These are phyloP conservation scores for Eucalyptus cloeziana DNA, from an alignment of 345 rosid genomes.

Conservation along the genomic window DNA sequence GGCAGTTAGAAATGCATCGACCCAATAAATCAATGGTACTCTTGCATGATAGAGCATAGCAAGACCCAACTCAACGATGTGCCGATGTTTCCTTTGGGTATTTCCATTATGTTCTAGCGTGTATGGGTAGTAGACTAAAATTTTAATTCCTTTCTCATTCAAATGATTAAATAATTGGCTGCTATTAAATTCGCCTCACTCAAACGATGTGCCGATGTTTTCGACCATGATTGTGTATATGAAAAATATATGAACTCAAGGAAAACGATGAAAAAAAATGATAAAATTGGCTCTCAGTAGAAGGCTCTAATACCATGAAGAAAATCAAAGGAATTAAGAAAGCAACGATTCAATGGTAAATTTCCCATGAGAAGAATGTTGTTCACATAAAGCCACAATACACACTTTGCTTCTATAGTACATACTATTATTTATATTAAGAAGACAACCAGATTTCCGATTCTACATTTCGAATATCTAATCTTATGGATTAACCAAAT, in stretches of 20 bases:
- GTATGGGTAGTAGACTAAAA: not conserved
- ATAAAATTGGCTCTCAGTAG: not conserved
- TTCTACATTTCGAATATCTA: too few relatives aligned
- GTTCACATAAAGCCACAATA: not conserved
- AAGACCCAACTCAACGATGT: not conserved
- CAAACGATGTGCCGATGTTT: too few relatives aligned
- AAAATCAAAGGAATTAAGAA: not conserved
- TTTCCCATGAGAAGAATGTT: not conserved
- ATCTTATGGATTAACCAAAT: too few relatives aligned
- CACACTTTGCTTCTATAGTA: not conserved
- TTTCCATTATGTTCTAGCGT: not conserved
- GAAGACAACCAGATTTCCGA: too few relatives aligned
- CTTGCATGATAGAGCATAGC: not conserved
- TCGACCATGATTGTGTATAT: not conserved
- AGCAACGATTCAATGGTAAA: not conserved
- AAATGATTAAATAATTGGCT: not conserved
- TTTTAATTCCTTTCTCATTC: not conserved
- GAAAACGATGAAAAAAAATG: not conserved
- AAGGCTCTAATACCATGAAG: not conserved
- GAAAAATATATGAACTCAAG: not conserved
- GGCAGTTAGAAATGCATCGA: not conserved
- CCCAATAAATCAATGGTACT: not conserved
- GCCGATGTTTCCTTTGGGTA: not conserved
- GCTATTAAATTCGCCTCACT: not conserved
- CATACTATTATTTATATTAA: not conserved